phyloP scores from a whole-genome alignment of 805 yeast genomes.

The Kuraishia piskuri region DNA sequence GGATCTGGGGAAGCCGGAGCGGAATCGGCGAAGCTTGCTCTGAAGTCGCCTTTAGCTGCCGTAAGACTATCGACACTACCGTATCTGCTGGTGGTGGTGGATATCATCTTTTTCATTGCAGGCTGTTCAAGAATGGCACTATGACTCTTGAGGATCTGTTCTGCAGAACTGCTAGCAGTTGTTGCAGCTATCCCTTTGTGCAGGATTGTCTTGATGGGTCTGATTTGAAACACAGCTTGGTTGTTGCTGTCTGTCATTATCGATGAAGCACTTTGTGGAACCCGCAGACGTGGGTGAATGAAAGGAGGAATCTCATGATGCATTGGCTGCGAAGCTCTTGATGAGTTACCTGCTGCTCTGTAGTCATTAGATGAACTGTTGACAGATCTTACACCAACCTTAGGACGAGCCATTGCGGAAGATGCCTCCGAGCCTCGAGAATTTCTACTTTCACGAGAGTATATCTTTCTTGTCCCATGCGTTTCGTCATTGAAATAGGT shows the following conservation, averaged over 20 bases:
- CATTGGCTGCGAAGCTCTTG: background rate
- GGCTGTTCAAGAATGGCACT: background rate
- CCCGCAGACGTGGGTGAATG: background rate
- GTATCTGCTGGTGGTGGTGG: background rate
- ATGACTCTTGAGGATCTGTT: background rate
- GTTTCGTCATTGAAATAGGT: background rate
- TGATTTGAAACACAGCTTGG: background rate
- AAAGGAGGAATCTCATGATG: background rate
- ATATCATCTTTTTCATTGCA: background rate
- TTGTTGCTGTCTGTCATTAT: background rate
- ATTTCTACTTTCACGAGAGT: background rate
- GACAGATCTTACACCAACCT: no score
- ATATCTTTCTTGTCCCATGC: background rate
- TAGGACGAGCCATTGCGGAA: background rate
- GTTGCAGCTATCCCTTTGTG: background rate
- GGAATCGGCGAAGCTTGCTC: background rate
- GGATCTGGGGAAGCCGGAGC: background rate
- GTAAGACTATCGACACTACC: background rate
- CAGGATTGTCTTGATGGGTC: background rate
- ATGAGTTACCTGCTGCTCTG: background rate
- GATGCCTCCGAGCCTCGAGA: background rate
- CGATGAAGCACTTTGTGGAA: background rate
- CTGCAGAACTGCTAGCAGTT: background rate
- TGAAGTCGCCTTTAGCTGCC: background rate
- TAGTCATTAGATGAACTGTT: no score